Base-by-base conservation (phyloP, 805 yeast genomes). In the Metschnikowia santaceciliae region DNA sequence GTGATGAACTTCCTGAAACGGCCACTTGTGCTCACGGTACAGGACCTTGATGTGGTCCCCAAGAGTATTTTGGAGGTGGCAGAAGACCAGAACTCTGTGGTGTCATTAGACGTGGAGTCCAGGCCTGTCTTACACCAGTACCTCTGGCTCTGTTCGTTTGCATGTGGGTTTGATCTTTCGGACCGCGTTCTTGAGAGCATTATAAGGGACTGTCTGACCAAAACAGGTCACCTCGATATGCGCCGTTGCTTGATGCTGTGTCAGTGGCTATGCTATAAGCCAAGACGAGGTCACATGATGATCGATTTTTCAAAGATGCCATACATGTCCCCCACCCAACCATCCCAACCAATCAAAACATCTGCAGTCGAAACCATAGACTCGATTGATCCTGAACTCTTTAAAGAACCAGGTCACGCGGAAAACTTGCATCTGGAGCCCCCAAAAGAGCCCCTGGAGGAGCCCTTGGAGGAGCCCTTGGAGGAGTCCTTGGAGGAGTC, bases 21-120 rank as follows among this genome's bases (percentile, higher is more conserved):
- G 48, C 96, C 96, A 0, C 76, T 89, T 0, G 75, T 88, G 1
- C 54, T 89, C 13, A 84, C 90, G 0, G 86, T 91, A 60, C 69
- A 75, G 6, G 81, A 80, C 53, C 48, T 70, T 2, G 61, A 63
- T 8, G 70, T 66, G 33, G 65, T 85, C 5, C 90, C 90, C 0
- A 57, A 60, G 30, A 70, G 65, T 41, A 60, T 86, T 5, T 54
- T 76, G 19, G 79, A 80, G 7, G 61, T 74, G 39, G 80, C 83
- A 0, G 55, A 55, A 15, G 74, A 67, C 42, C 80, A 77, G 38
- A 59, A 69, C 7, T 66, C 83, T 0, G 56, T 68, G 66, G 32
- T 74, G 66, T 47, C 60, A 63, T 36, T 71, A 68, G 65, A 62
- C 33, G 23, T 38, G 10, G 40, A 60, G 46, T 34, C 59, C 30